Evolutionary conservation across 139 green algal species (phyloP), one percentile per base, ranked within the genome.

Genomic region (Chlorella sorokiniana): DNA sequence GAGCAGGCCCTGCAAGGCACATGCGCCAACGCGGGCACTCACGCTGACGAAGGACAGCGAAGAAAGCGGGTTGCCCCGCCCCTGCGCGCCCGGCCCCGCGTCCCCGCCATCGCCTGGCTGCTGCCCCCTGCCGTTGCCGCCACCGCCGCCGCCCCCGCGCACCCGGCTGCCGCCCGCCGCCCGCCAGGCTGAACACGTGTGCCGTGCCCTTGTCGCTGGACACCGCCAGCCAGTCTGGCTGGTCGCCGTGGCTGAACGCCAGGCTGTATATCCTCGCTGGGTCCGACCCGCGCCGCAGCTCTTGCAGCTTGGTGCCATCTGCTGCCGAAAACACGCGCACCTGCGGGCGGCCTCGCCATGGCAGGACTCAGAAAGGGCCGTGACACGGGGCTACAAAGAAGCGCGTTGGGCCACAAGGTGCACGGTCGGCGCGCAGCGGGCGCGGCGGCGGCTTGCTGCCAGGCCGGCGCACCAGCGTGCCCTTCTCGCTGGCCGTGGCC

Each of bases 121-220:
- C 63, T 37, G 63, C 75, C 29, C 37, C 31, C 77, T 45, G 41
- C 42, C 61, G n/a, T 37, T 76, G 31, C 76, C 51, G 75, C 61
- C 48, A 37, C 75, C 62, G 38, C 45, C 37, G n/a, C 41, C 62
- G 0, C 25, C 51, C 4, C 38, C 23, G 70, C 75, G 35, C 33
- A 40, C 37, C 41, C 38, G 33, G 37, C 64, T 75, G 79, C 52
- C 41, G n/a, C 44, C 37, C 52, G 77, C 64, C 20, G 4, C 25
- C 45, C n/a, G 54, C 7, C 74, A 93, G 76, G 37, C 70, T 79
- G 68, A 91, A 95, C 33, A 95, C 84, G 80, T 96, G 93, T 37
- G 92, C 85, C 1, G 93, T 99, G 85, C 93, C 94, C 81, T 98
- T 98, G 89, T 98, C 94, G 77, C 90, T 96, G 25, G 91, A 94